Base-by-base conservation (phyloP, 2,329 filamentous ascomycete species). In the Dactylellina drechsleri region DNA sequence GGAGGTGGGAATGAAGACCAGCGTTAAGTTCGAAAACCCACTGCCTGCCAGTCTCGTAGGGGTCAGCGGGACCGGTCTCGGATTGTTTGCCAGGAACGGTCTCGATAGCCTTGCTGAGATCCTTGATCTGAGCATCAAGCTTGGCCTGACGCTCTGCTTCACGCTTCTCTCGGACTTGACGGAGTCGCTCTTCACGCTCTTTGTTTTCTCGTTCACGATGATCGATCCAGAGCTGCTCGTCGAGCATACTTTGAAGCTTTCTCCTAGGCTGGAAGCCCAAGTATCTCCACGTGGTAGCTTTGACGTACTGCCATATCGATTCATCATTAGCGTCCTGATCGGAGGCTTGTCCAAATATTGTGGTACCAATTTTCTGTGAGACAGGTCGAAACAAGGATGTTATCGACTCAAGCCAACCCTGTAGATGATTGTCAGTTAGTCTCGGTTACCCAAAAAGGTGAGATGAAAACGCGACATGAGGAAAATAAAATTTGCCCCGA, bases 321-420 rank as follows among this genome's bases (percentile, higher is more conserved):
- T 50, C 40, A 36, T 36, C 31, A 8, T 40, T 26, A 20, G 40
- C 23, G 20, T 49, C 15, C 8, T n/a, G 18, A 18, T 4, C 13
- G n/a, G 36, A 36, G 43, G 20, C 10, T 45, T 13, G 8, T 8
- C 57, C 43, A 16, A 49, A 60, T 18, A 60, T 16, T n/a, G 43
- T 49, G 12, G 15, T 15, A 16, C 31, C 28, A 7, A 56, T 40
- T 7, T 45, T 66, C 40, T 50, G 61, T 10, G n/a, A 20, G 20
- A 49, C 61, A 28, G 61, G 61, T 45, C 40, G 26, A 6, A 66
- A 43, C 20, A 50, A 66, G 6, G 16, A 28, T 23, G 45, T 41
- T 49, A 66, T 59, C 23, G 62, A 58, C 7, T 59, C 53, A n/a
- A 74, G 28, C 70, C 70, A 74, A 26, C 70, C 50, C 70, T 74